Conservation (phyloP, 768 basidiomycete genomes). For the Ephemerocybe angulata region DNA sequence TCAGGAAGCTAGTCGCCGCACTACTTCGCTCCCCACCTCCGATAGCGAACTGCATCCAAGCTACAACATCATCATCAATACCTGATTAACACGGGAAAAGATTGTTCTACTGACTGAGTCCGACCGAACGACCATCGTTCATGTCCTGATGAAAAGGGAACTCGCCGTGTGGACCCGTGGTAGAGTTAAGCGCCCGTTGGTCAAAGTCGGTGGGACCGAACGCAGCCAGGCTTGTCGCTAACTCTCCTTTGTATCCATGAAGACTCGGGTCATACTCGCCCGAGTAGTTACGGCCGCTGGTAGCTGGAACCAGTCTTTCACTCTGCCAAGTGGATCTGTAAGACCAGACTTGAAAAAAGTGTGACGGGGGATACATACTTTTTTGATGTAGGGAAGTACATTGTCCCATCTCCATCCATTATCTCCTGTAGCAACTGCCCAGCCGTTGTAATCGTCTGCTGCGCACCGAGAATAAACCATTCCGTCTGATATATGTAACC, state of each 20-base stretch:
- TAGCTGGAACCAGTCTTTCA: constrained; percentile 27
- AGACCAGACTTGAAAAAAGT: neutral
- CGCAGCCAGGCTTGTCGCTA: constrained; percentile 24
- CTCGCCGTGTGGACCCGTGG: constrained; percentile 19
- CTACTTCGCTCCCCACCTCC: constrained; percentile 2
- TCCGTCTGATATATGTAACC: constrained; percentile 9
- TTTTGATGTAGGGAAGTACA: constrained; percentile 23
- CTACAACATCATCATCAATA: neutral
- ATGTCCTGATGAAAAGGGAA: constrained; percentile 37
- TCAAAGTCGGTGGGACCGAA: constrained; percentile 21
- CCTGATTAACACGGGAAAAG: neutral
- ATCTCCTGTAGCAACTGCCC: constrained; percentile 25
- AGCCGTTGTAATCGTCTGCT: constrained; percentile 27
- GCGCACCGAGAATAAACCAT: constrained; percentile 27
- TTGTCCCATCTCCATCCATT: constrained; percentile 31
- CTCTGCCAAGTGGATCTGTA: constrained; percentile 17
- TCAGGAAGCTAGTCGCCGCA: neutral
- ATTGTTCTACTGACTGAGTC: neutral
- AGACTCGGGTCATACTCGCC: constrained; percentile 28
- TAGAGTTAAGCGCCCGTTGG: constrained; percentile 23
- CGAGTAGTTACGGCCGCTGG: constrained; percentile 27
- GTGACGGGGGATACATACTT: constrained; percentile 12
- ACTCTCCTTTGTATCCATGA: constrained; percentile 25
- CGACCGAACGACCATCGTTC: neutral
- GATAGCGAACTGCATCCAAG: neutral